phyloP scores from a whole-genome alignment of 257 asterid genomes.

The Solanum neorickii region DNA sequence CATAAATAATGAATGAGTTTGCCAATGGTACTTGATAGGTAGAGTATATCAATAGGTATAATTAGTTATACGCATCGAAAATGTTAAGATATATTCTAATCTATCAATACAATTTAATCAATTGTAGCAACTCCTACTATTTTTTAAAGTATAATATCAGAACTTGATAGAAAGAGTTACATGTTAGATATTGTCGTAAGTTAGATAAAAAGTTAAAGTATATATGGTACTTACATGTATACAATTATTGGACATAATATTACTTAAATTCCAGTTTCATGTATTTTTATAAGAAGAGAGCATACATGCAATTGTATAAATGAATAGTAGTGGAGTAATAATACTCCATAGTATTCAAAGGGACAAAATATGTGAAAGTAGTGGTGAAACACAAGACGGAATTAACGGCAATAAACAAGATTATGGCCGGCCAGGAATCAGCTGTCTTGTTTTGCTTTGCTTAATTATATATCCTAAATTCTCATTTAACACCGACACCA shows the following conservation, averaged over 20 bases:
- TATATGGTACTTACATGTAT: not conserved
- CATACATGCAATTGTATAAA: not conserved
- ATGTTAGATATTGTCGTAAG: not conserved
- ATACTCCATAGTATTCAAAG: not conserved
- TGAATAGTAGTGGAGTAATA: not conserved
- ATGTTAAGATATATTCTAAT: not conserved
- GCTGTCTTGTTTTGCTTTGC: not conserved
- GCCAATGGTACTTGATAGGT: not conserved
- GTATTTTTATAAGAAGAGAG: not conserved
- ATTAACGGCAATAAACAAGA: constrained; percentile 11
- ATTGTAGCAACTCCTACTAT: not conserved
- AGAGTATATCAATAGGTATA: not conserved
- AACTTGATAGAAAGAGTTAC: not conserved
- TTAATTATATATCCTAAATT: too few species aligned
- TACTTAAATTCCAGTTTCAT: not conserved
- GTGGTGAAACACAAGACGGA: constrained; percentile 8
- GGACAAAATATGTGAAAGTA: not conserved
- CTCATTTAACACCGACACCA: constrained; percentile 20
- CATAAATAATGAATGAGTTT: not conserved
- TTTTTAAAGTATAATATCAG: not conserved
- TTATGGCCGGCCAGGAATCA: not conserved
- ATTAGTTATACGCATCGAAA: not conserved
- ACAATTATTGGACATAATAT: not conserved
- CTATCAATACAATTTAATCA: not conserved
- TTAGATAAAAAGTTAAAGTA: too few species aligned